Conservation (phyloP, 768 basidiomycete genomes). For the Obba rivulosa region DNA sequence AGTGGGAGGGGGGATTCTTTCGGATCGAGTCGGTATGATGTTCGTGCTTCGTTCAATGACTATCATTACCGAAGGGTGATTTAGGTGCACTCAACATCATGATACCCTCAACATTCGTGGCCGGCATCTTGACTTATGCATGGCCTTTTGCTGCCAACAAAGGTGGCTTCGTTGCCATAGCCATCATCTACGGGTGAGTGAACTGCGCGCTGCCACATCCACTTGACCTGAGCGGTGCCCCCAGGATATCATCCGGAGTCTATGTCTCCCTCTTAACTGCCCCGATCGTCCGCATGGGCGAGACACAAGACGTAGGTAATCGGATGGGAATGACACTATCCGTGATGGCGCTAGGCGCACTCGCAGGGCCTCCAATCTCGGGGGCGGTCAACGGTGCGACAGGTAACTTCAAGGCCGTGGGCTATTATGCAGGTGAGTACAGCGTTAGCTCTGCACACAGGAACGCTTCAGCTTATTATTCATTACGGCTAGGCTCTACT, state of each 20-base stretch:
- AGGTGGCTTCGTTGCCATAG: conserved; percentile 43
- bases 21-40: conserved; percentile 49
- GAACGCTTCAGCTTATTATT: too few relatives aligned
- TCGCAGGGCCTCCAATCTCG: conserved; percentile 69
- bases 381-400: conserved; percentile 57
- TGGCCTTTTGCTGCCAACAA: conserved; percentile 62
- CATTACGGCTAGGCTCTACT: too few relatives aligned
- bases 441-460: too few relatives aligned
- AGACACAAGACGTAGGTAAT: conserved; percentile 53
- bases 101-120: conserved; percentile 54
- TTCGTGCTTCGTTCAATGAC: background rate
- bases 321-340: conserved; percentile 61
- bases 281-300: conserved; percentile 59
- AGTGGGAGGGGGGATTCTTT: conserved; percentile 43
- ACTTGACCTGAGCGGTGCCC: too few relatives aligned
- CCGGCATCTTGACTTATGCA: conserved; percentile 54
- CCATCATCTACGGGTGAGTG: conserved; percentile 60
- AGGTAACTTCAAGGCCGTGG: conserved; percentile 48
- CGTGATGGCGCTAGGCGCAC: conserved; percentile 53
- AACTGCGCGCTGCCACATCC: background rate
- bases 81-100: conserved; percentile 65
- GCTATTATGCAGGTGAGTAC: conserved; percentile 47
- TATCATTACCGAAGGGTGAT: background rate
- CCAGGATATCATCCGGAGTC: conserved; percentile 60
- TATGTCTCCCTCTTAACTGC: conserved; percentile 51